These are phyloP conservation scores for Solioccasus polychromus DNA, from an alignment of 768 basidiomycete genomes.

Conservation along the genomic window DNA sequence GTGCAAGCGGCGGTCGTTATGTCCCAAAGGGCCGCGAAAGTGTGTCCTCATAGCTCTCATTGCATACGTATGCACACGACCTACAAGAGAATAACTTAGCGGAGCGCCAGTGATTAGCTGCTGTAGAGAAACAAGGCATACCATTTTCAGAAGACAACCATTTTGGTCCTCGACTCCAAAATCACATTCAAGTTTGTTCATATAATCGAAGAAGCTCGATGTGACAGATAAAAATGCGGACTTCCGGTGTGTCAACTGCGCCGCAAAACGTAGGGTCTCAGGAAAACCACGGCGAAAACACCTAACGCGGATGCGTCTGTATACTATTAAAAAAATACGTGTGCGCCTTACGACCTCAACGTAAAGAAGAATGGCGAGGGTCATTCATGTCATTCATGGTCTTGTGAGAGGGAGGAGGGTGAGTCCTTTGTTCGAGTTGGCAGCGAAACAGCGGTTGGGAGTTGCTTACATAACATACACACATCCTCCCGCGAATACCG, in stretches of 20 bases:
- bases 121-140: conserved; percentile 19
- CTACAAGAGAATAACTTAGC: not conserved
- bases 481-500: not conserved
- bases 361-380: too few species aligned
- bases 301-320: not conserved
- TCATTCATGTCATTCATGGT: not conserved
- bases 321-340: not conserved
- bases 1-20: too few species aligned
- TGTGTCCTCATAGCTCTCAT: conserved; percentile 2
- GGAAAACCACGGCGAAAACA: not conserved
- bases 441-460: not conserved
- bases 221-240: not conserved
- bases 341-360: too few species aligned
- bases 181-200: conserved; percentile 12
- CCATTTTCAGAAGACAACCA: conserved; percentile 17
- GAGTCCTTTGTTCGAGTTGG: too few species aligned
- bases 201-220: not conserved
- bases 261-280: not conserved
- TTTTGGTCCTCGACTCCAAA: conserved; percentile 5
- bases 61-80: not conserved
- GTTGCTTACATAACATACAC: conserved; percentile 13
- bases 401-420: too few species aligned
- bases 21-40: not conserved
- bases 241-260: not conserved
- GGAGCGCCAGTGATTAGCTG: not conserved